Evolutionary conservation across 2,329 filamentous ascomycete species (phyloP).

Genomic region (Nemania bipapillata): DNA sequence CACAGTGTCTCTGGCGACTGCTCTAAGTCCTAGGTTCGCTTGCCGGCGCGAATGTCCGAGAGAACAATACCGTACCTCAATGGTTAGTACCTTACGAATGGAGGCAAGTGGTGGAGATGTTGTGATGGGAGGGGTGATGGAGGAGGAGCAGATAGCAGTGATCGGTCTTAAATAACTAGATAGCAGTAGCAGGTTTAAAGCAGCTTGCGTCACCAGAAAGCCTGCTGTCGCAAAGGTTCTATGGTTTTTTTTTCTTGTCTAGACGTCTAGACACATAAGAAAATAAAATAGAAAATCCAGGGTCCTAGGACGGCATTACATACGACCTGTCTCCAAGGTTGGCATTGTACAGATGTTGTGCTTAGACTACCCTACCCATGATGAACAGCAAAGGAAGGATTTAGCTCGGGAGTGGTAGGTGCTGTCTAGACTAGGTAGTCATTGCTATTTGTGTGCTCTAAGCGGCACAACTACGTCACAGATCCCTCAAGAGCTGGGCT

Average conservation of each 20-base stretch:
- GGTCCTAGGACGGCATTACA: not conserved
- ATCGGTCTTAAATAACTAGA: no score
- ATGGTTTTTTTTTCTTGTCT: not conserved
- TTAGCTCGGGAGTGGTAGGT: slow-evolving; percentile 9
- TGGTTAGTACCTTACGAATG: slow-evolving; percentile 29
- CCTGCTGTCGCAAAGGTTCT: slow-evolving; percentile 1
- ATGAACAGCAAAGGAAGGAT: slow-evolving; percentile 25
- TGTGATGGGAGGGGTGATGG: slow-evolving; percentile 23
- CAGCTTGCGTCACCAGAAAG: no score
- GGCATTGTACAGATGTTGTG: slow-evolving; percentile 23
- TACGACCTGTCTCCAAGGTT: not conserved
- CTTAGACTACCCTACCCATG: slow-evolving; percentile 11
- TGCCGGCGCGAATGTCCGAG: slow-evolving; percentile 32
- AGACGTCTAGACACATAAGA: not conserved
- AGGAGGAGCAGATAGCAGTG: no score
- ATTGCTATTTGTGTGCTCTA: slow-evolving; percentile 36
- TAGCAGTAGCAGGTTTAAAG: slow-evolving; percentile 6
- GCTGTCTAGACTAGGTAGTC: not conserved
- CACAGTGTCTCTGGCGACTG: slow-evolving; percentile 32
- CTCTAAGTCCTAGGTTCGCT: slow-evolving; percentile 28
- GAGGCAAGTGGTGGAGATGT: slow-evolving; percentile 34
- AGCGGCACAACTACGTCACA: slow-evolving; percentile 40
- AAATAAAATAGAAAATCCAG: not conserved
- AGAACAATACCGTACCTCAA: slow-evolving; percentile 25
- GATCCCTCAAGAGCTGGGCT: slow-evolving; percentile 31